These are phyloP conservation scores for Aquilaria sinensis DNA, from an alignment of 345 rosid genomes.

Conservation along the genomic window DNA sequence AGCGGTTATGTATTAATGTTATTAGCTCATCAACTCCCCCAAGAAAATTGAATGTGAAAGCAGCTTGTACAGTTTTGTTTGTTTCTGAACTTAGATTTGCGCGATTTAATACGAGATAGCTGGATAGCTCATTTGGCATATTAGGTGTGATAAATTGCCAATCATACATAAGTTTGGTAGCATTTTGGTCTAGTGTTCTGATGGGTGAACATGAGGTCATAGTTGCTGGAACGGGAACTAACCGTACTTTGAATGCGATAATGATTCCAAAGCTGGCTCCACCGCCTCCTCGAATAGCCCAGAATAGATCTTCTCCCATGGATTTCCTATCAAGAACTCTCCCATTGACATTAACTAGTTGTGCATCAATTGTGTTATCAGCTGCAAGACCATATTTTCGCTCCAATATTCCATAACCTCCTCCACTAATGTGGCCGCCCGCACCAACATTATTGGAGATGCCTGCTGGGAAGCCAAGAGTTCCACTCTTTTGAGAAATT, in stretches of 20 bases:
- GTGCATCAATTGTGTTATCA: slow-evolving; percentile 48
- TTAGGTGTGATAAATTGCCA: slow-evolving; percentile 44
- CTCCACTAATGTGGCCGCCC: slow-evolving; percentile 64
- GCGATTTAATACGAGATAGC: slow-evolving; percentile 22
- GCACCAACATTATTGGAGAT: slow-evolving; percentile 33
- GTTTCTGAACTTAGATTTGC: slow-evolving; percentile 8
- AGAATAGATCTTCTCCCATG: slow-evolving; percentile 72
- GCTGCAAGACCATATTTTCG: slow-evolving; percentile 48
- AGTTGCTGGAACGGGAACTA: slow-evolving; percentile 46
- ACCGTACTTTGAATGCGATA: slow-evolving; percentile 36
- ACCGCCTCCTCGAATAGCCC: slow-evolving; percentile 79
- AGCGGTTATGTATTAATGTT: slow-evolving; percentile 23
- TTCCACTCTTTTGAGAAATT: slow-evolving; percentile 39
- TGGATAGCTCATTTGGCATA: slow-evolving; percentile 36
- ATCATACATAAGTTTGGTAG: slow-evolving; percentile 40
- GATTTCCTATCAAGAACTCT: slow-evolving; percentile 43
- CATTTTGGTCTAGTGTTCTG: slow-evolving; percentile 36
- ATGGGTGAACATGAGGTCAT: slow-evolving; percentile 43
- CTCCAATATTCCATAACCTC: slow-evolving; percentile 49
- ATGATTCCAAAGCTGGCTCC: slow-evolving; percentile 69
- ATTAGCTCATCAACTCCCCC: slow-evolving; percentile 32
- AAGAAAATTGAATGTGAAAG: slow-evolving; percentile 41
- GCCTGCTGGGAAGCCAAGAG: slow-evolving; percentile 63
- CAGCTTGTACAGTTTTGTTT: slow-evolving; percentile 31
- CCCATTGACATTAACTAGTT: slow-evolving; percentile 51